Conservation (phyloP, 192 early-diverging fungal species). For the Coemansia umbellata region DNA sequence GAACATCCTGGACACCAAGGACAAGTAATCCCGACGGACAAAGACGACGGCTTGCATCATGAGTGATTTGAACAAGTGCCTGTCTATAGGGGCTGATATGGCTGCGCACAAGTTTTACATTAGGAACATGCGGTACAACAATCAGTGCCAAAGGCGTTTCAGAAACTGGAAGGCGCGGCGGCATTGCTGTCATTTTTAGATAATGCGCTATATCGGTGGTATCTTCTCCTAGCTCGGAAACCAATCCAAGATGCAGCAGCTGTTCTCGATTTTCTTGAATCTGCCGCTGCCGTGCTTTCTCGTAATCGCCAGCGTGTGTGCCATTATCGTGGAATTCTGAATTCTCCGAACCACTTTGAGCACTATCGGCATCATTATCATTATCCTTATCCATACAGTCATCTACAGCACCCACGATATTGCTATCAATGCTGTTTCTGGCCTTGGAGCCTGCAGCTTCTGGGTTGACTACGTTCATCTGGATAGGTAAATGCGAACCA, state of each 20-base stretch:
- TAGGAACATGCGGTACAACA: slow-evolving; percentile 61
- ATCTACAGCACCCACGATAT: too few species aligned
- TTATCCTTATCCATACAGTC: too few species aligned
- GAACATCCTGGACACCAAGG: slow-evolving; percentile 68
- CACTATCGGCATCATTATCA: not conserved
- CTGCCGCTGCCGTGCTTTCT: slow-evolving; percentile 41
- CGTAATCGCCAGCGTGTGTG: slow-evolving; percentile 38
- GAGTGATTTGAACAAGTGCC: slow-evolving; percentile 59
- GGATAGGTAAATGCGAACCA: too few species aligned
- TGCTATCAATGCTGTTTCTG: too few species aligned
- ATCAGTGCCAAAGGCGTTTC: slow-evolving; percentile 53
- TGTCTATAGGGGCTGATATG: slow-evolving; percentile 60
- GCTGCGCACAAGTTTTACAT: slow-evolving; percentile 31
- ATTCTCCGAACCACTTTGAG: slow-evolving; percentile 1
- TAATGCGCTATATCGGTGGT: slow-evolving; percentile 70
- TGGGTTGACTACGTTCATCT: too few species aligned
- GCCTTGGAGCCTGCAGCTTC: not conserved
- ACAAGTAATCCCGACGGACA: slow-evolving; percentile 62
- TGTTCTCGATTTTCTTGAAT: slow-evolving; percentile 48
- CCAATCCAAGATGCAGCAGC: slow-evolving; percentile 58
- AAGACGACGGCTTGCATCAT: slow-evolving; percentile 55
- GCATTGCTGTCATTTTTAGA: slow-evolving; percentile 55
- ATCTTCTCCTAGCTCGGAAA: slow-evolving; percentile 77
- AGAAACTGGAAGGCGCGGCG: slow-evolving; percentile 31
- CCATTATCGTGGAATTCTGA: slow-evolving; percentile 33